Evolutionary conservation across 305 asterid genomes (phyloP).

Genomic region (Solanum hybrid): DNA sequence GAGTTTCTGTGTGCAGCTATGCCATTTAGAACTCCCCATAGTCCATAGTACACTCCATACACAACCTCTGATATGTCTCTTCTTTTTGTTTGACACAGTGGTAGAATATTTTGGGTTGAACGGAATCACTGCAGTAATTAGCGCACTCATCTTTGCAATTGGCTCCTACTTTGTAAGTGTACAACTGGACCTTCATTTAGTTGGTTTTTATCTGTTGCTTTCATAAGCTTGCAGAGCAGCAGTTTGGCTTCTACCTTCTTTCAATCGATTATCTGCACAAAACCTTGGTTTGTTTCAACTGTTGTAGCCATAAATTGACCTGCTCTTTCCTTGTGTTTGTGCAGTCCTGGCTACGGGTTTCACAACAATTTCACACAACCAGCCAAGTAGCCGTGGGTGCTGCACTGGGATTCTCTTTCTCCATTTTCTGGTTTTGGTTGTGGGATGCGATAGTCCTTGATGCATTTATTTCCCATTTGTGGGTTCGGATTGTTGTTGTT

Average conservation of each 20-base stretch:
- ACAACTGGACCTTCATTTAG: not conserved
- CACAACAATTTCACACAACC: slow-evolving; percentile 60
- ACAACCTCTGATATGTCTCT: not conserved
- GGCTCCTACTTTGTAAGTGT: slow-evolving; percentile 71
- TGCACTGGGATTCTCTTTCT: slow-evolving; percentile 41
- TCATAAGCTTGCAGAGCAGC: not conserved
- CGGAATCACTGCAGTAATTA: slow-evolving; percentile 33
- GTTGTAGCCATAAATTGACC: not conserved
- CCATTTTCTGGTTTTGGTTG: slow-evolving; percentile 60
- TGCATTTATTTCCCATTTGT: slow-evolving; percentile 30
- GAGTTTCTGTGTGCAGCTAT: not conserved
- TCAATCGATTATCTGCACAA: not conserved
- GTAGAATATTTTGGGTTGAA: slow-evolving; percentile 45
- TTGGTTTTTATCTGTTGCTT: not conserved
- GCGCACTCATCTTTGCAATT: slow-evolving; percentile 28
- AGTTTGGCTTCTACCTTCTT: not conserved
- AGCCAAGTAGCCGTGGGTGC: slow-evolving; percentile 81
- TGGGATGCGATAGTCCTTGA: slow-evolving; percentile 41
- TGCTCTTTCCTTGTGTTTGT: slow-evolving; percentile 4
- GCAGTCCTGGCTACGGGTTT: slow-evolving; percentile 90
- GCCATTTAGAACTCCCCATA: not conserved
- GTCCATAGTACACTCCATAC: not conserved
- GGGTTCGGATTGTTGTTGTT: slow-evolving; percentile 37
- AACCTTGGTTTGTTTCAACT: not conserved
- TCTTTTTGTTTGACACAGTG: slow-evolving; percentile 29